These are phyloP conservation scores for Botrytis aclada DNA, from an alignment of 2,329 filamentous ascomycete species.

Conservation along the genomic window DNA sequence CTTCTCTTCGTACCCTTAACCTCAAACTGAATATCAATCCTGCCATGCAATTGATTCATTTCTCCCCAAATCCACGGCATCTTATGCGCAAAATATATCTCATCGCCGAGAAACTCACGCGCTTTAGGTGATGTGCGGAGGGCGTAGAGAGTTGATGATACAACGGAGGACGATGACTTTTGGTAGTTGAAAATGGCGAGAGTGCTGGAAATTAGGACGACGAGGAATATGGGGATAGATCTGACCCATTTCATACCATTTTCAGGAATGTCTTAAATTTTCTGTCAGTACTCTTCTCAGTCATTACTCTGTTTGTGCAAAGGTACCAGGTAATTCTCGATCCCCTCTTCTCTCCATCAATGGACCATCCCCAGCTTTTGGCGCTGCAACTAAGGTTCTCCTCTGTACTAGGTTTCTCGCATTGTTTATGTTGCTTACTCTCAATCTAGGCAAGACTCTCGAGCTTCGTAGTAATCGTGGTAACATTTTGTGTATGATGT, in stretches of 20 bases:
- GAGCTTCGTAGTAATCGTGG: constrained; percentile 32
- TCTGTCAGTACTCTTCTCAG: background rate
- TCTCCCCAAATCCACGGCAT: constrained; percentile 82
- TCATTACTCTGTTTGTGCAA: constrained; percentile 19
- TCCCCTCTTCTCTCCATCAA: constrained; percentile 64
- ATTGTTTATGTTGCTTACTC: constrained; percentile 21
- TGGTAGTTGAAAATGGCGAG: constrained; percentile 99
- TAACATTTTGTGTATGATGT: constrained; percentile 30
- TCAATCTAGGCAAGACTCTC: constrained; percentile 26
- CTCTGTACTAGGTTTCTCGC: constrained; percentile 35
- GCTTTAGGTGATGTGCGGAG: constrained; percentile 76
- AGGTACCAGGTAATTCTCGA: constrained; percentile 61
- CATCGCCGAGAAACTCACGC: constrained; percentile 76
- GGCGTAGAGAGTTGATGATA: constrained; percentile 87
- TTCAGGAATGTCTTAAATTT: constrained; percentile 30
- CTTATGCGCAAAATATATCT: constrained; percentile 75
- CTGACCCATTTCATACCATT: constrained; percentile 56
- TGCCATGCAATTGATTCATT: constrained; percentile 90
- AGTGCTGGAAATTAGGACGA: constrained; percentile 66
- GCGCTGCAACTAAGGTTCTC: constrained; percentile 53
- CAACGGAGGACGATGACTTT: constrained; percentile 81
- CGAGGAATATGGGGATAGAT: constrained; percentile 77
- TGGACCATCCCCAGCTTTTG: constrained; percentile 58
- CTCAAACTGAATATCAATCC: constrained; percentile 81
- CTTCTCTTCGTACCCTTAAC: constrained; percentile 74